Conservation (phyloP, 2,329 filamentous ascomycete genomes). For the Xylariaceae sp. region DNA sequence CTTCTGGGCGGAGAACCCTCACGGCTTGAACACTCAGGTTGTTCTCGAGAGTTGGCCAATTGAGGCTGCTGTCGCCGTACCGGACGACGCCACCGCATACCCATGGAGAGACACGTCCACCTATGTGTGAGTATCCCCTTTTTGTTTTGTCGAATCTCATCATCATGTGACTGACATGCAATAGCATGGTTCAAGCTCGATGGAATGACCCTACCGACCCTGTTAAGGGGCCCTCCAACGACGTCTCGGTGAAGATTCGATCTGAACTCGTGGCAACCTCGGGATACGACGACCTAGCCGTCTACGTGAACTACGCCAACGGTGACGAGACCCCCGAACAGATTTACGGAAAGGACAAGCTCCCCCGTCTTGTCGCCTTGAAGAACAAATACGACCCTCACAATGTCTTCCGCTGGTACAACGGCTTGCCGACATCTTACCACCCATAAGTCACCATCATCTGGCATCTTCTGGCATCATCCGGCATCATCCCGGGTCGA, state of each 20-base stretch:
- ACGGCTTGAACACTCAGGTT: background rate
- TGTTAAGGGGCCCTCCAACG: background rate
- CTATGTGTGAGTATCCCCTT: constrained; percentile 5
- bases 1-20: constrained; percentile 6
- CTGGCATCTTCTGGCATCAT: no score
- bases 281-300: background rate
- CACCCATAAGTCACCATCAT: no score
- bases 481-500: no score
- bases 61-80: constrained; percentile 10
- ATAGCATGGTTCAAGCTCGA: no score
- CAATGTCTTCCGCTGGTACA: background rate
- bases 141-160: background rate
- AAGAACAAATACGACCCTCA: background rate
- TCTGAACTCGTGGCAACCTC: background rate
- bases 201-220: no score
- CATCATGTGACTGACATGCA: background rate
- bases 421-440: background rate
- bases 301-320: constrained; percentile 1
- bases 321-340: constrained; percentile 10
- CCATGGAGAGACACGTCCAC: constrained; percentile 17
- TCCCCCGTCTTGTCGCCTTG: background rate
- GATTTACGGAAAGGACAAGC: background rate
- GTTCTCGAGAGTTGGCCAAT: constrained; percentile 8
- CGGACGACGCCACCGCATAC: constrained; percentile 20
- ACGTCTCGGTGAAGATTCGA: background rate